Percentiles rank a stretch among this genome's conserved stretches.
Conservation (phyloP, 345 rosid genomes). For the Hevea brasiliensis region DNA sequence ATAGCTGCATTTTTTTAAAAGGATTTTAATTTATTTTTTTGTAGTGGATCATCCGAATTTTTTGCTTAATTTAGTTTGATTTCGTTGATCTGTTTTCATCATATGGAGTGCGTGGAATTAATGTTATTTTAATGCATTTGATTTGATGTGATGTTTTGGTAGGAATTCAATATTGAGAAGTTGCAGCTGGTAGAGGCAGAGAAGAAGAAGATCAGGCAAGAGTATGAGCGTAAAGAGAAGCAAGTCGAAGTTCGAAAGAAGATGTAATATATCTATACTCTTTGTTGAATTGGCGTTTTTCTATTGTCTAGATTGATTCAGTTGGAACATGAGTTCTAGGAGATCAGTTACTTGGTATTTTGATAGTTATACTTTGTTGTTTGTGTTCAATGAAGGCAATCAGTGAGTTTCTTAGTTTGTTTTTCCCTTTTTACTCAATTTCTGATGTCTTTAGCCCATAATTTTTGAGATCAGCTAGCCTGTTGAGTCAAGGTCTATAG, state of each 20-base stretch:
- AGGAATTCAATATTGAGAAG: slow-evolving; percentile 99
- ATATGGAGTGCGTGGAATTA: no score
- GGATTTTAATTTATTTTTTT: background rate
- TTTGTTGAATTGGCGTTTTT: background rate
- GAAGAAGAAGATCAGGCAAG: slow-evolving; percentile 98
- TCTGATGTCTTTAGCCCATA: background rate
- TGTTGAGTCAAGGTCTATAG: background rate
- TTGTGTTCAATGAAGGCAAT: background rate
- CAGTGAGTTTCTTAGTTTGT: background rate
- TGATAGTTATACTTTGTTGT: background rate
- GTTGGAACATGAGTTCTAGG: background rate
- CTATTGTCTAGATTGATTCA: background rate
- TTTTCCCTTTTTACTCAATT: background rate
- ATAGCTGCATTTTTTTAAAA: background rate
- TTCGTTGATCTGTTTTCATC: background rate
- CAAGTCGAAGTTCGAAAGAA: slow-evolving; percentile 89
- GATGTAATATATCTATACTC: slow-evolving; percentile 47
- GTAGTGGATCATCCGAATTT: background rate
- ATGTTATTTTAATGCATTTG: background rate
- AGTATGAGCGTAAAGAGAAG: slow-evolving; percentile 96
- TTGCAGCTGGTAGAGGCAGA: slow-evolving; percentile 90
- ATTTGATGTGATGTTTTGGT: slow-evolving; percentile 1
- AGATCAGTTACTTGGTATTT: background rate
- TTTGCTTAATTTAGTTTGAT: no score
- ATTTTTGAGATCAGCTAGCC: background rate